A percentile compares a stretch with the other conserved stretches of the same genome.
These are phyloP conservation scores for Cordyceps pruinosa DNA, from an alignment of 2,329 filamentous ascomycete genomes.

Conservation along the genomic window DNA sequence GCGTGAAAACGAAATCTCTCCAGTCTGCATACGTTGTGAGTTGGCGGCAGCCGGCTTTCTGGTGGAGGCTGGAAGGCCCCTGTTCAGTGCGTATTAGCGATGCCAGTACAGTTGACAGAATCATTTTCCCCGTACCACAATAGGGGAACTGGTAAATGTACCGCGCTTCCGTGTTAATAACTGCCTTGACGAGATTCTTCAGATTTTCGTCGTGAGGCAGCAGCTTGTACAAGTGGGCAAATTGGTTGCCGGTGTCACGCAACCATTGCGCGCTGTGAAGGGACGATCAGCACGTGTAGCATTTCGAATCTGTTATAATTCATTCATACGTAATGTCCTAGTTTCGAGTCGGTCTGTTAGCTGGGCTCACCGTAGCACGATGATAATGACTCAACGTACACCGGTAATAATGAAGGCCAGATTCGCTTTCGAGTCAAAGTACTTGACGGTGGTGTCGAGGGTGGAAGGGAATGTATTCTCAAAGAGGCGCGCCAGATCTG, in stretches of 20 bases:
- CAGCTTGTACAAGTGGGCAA: slow-evolving; percentile 60
- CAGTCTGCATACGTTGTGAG: slow-evolving; percentile 17
- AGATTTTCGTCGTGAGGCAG: slow-evolving; percentile 51
- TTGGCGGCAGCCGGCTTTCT: slow-evolving; percentile 49
- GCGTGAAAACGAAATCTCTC: no score
- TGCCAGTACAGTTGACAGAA: neutral
- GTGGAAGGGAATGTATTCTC: slow-evolving; percentile 81
- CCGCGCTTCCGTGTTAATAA: slow-evolving; percentile 64
- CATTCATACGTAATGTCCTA: slow-evolving; percentile 21
- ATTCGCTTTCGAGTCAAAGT: slow-evolving; percentile 58
- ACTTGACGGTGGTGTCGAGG: slow-evolving; percentile 72
- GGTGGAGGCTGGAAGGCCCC: slow-evolving; percentile 84
- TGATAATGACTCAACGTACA: slow-evolving; percentile 76
- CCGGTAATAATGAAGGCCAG: slow-evolving; percentile 78
- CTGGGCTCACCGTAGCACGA: slow-evolving; percentile 31
- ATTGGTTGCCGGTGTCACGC: slow-evolving; percentile 71
- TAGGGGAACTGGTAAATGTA: slow-evolving; percentile 67
- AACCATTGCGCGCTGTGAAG: slow-evolving; percentile 51
- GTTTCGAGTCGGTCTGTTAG: neutral
- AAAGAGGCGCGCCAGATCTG: slow-evolving; percentile 70
- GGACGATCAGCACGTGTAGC: neutral
- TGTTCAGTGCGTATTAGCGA: slow-evolving; percentile 4
- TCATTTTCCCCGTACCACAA: slow-evolving; percentile 39
- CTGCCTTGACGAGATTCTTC: slow-evolving; percentile 60
- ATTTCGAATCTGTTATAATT: neutral